Base-by-base conservation (phyloP, 2,329 filamentous ascomycete genomes). In the Graphilbum fragrans region DNA sequence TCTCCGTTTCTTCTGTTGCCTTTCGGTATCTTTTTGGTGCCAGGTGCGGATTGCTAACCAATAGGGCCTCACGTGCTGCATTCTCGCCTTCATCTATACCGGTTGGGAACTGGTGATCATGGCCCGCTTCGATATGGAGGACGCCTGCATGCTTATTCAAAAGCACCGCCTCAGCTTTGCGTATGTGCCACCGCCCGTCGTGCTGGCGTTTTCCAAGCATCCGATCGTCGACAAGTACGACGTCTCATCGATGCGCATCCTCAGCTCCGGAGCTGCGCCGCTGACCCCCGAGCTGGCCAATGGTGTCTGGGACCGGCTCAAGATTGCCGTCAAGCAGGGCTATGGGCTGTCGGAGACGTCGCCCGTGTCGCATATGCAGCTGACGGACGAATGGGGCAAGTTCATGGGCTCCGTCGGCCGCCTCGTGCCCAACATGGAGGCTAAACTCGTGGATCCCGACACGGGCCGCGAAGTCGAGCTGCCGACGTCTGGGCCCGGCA, bases 331-430 rank as follows among this genome's bases (percentile, higher is more conserved):
- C 46, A 95, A 94, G 67, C 90, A 96, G 62, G 88, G 85, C 17
- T 96, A 94, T 55, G 90, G 90, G 0, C 70, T 96, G 5, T 86
- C 80, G 5, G 90, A 96, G 64, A 93, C 86, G 14, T 80, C 80
- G 21, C 87, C 88, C 0, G 82, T 78, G 1, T 84, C 85, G 0
- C 80, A 86, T 51, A 75, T 76, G 10, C 85, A 87, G 59, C 64
- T 70, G 8, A 80, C 84, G 67, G 73, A 77, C 29, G 80, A 86
- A 50, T 95, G 87, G 86, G 66, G 77, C 47, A 77, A 70, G 38
- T 77, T 74, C 37, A 79, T 88, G 50, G 88, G 87, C 18, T 81
- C 82, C 0, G 84, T 90, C 0, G 88, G 90, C 12, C 75, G 71
- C 35, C 64, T 95, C 33, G 58, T 88, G 18, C 80, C 87, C 0